Evolutionary conservation across 2,329 filamentous ascomycete species (phyloP), one percentile per base, ranked within the genome.

Genomic region (Pseudogymnoascus pannorum): DNA sequence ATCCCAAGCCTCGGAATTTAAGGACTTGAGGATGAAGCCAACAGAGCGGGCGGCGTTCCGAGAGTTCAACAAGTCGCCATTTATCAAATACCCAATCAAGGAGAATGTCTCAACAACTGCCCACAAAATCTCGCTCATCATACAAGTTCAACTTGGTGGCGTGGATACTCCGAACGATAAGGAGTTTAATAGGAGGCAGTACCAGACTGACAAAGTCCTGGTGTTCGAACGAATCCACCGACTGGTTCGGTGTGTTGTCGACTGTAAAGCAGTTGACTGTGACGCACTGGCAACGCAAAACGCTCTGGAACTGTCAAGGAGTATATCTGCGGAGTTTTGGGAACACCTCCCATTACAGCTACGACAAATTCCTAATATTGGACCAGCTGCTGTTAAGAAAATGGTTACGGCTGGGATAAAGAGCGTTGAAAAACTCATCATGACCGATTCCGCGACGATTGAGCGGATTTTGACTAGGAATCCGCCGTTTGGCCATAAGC

Each of bases 291-390:
- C 87, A 1, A 80, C 85, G 1, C 82, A 82, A 26, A 85, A 86
- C 64, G 88, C 88, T 5, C 79, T 97, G 1, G 88, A 93, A 69
- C 80, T 97, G 5, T 82, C 88, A 57, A 82, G 93, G 61, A 91
- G 90, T 65, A 76, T 97, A 59, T 82, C 84, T 20, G 89, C 92
- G 1, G 83, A 82, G 1, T 78, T 80, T 1, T 73, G 92, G 94
- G 94, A 99, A 69, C 86, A 88, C 33, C 89, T 86, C 2, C 84
- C 89, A 0, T 79, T 88, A 20, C 89, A 97, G 66, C 81, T 99
- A 69, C 88, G 88, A 63, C 93, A 97, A 72, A 81, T 99, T 1
- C 85, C 89, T 0, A 83, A 86, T 2, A 83, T 97, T 64, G 94
- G 94, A 0, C 78, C 85, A 4, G 89, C 87, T 1, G 82, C 84